Evolutionary conservation across 495 filamentous ascomycete species (phyloP).

Genomic region (Penicillium cataractarum): DNA sequence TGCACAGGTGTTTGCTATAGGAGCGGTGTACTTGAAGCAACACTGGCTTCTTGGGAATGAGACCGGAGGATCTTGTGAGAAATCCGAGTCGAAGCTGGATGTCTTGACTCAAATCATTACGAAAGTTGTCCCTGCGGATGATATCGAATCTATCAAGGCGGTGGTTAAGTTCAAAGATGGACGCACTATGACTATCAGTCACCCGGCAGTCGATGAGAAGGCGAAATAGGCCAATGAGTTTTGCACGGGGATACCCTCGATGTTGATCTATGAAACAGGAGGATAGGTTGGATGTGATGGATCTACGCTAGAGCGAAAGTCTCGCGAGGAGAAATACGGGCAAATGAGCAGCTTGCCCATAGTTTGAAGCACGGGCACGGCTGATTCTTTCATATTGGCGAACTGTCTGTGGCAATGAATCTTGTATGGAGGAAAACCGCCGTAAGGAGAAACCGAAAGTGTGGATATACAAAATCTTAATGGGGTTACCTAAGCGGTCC

Average conservation of each 20-base stretch:
- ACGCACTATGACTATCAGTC: background rate
- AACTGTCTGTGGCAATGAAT: no score
- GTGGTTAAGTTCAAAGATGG: background rate
- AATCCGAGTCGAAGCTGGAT: background rate
- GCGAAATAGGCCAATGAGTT: background rate
- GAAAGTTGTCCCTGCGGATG: background rate
- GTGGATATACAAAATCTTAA: no score
- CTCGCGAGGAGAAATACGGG: no score
- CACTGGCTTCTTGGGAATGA: background rate
- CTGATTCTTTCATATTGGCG: no score
- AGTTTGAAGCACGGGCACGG: no score
- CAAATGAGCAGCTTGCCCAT: no score
- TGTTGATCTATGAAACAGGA: no score
- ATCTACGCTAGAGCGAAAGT: no score
- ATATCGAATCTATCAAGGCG: background rate
- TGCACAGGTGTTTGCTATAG: slow-evolving; percentile 3
- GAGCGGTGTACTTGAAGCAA: background rate
- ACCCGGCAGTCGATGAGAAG: background rate
- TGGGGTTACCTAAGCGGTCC: no score
- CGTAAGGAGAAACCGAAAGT: no score
- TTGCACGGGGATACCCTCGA: background rate
- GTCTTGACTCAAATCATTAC: background rate
- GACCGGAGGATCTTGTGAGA: background rate
- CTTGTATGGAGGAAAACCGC: no score
- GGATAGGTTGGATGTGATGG: no score